Conservation (phyloP, 768 basidiomycete species). For the Rhizopogon roseolus region DNA sequence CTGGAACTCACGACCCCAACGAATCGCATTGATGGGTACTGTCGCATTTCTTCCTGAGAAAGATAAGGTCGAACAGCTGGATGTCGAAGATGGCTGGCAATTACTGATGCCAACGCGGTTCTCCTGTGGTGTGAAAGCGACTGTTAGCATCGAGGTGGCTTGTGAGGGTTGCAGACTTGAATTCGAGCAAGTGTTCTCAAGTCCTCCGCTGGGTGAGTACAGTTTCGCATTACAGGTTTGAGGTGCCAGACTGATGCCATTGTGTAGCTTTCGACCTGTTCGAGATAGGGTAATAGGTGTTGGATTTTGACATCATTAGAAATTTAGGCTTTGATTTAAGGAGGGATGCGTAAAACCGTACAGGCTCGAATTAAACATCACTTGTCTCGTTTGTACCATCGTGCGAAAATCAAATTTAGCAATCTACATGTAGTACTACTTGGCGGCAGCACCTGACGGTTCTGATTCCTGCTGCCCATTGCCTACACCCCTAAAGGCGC, state of each 20-base stretch:
- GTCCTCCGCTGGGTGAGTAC: slow-evolving; percentile 13
- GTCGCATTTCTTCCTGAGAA: slow-evolving; percentile 6
- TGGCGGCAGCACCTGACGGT: no score
- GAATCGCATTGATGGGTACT: slow-evolving; percentile 13
- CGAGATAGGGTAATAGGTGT: background rate
- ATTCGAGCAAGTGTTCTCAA: slow-evolving; percentile 14
- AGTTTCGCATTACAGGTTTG: background rate
- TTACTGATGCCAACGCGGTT: slow-evolving; percentile 6
- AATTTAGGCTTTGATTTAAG: no score
- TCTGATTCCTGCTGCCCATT: no score
- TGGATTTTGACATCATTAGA: no score
- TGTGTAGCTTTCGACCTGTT: background rate
- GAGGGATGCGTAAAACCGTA: no score
- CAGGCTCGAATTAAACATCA: no score
- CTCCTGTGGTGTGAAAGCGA: slow-evolving; percentile 4
- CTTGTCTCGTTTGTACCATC: no score
- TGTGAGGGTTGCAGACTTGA: slow-evolving; percentile 11
- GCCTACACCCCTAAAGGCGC: no score
- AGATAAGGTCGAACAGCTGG: background rate
- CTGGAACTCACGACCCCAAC: slow-evolving; percentile 14
- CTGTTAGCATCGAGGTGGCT: slow-evolving; percentile 11
- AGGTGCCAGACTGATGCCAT: background rate
- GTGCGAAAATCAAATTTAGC: no score
- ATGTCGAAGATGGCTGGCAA: slow-evolving; percentile 7
- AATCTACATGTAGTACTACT: no score